Conservation (phyloP, 345 rosid species). For the Pugionium dolabratum region DNA sequence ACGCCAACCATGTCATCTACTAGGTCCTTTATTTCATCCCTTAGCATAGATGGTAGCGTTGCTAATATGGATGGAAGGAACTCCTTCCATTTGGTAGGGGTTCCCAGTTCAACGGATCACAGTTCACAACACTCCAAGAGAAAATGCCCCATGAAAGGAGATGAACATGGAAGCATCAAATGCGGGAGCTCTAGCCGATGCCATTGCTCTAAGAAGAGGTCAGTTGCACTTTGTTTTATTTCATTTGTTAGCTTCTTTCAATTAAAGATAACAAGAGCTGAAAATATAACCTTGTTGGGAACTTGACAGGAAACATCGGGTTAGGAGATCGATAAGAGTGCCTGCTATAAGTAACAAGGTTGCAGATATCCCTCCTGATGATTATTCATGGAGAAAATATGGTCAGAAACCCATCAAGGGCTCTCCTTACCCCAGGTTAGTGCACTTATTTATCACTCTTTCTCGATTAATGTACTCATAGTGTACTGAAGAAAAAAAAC, state of each 20-base stretch:
- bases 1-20: slow-evolving; percentile 64
- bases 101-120: slow-evolving; percentile 52
- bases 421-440: slow-evolving; percentile 80
- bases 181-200: slow-evolving; percentile 60
- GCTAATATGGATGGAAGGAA: slow-evolving; percentile 46
- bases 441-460: slow-evolving; percentile 12
- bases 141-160: slow-evolving; percentile 56
- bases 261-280: no score
- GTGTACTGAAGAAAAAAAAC: neutral
- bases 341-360: slow-evolving; percentile 86
- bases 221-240: neutral
- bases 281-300: neutral
- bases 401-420: slow-evolving; percentile 88
- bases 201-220: slow-evolving; percentile 79
- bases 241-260: neutral
- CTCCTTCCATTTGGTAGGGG: slow-evolving; percentile 58
- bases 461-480: neutral
- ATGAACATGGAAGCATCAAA: slow-evolving; percentile 57
- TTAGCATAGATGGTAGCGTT: slow-evolving; percentile 64
- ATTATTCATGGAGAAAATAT: slow-evolving; percentile 80
- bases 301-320: slow-evolving; percentile 57
- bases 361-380: slow-evolving; percentile 86
- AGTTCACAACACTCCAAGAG: slow-evolving; percentile 53
- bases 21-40: slow-evolving; percentile 64
- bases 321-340: slow-evolving; percentile 74